Evolutionary conservation across 2,329 filamentous ascomycete species (phyloP).

Genomic region (Penicillium sp.): DNA sequence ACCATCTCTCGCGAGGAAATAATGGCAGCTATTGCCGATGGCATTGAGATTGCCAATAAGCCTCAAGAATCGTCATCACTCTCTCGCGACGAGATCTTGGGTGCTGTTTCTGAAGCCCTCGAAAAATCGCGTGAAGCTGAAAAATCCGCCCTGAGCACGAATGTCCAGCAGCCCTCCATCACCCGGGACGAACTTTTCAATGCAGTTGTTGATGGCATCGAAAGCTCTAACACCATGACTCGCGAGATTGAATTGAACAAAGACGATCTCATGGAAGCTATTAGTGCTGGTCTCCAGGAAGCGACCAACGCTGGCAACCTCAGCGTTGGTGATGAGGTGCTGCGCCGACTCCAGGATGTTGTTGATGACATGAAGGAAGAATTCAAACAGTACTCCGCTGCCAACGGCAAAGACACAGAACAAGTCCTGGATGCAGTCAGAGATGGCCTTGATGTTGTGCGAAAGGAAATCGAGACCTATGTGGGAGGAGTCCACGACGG

Average conservation of each 20-base stretch:
- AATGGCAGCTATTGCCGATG: slow-evolving; percentile 20
- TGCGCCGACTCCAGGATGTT: slow-evolving; percentile 58
- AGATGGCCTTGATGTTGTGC: slow-evolving; percentile 78
- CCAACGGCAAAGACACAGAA: slow-evolving; percentile 78
- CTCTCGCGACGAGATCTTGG: slow-evolving; percentile 49
- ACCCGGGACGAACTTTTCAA: slow-evolving; percentile 57
- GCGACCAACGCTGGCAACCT: slow-evolving; percentile 52
- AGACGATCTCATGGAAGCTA: slow-evolving; percentile 58
- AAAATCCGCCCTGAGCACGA: slow-evolving; percentile 34
- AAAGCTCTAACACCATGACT: slow-evolving; percentile 43
- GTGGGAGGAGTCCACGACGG: slow-evolving; percentile 69
- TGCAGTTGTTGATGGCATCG: slow-evolving; percentile 60
- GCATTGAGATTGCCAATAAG: slow-evolving; percentile 24
- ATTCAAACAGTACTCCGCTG: slow-evolving; percentile 75
- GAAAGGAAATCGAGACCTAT: slow-evolving; percentile 76
- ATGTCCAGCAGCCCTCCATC: slow-evolving; percentile 41
- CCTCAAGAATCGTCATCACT: slow-evolving; percentile 41
- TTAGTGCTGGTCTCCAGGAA: slow-evolving; percentile 57
- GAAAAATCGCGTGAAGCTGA: slow-evolving; percentile 28
- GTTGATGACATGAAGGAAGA: slow-evolving; percentile 62
- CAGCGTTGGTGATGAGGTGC: slow-evolving; percentile 57
- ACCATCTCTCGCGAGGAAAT: slow-evolving; percentile 51
- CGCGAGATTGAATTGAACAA: slow-evolving; percentile 61
- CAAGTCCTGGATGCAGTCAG: slow-evolving; percentile 85
- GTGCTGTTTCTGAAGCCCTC: slow-evolving; percentile 26